phyloP scores from a whole-genome alignment of 345 rosid species.

The Euphorbia pulcherrima region DNA sequence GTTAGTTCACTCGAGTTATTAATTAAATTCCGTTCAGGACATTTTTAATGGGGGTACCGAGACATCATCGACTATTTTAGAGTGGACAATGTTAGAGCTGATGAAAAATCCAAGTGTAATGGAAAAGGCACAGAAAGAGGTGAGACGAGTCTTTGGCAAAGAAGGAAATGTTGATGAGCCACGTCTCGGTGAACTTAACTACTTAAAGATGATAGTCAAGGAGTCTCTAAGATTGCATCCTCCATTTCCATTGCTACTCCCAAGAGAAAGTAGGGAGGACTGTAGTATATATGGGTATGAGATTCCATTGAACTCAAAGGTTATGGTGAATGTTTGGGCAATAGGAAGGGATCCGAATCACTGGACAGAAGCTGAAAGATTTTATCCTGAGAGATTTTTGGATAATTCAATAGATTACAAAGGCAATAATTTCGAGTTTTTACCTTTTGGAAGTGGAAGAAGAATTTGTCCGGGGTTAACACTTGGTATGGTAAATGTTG shows the following conservation, averaged over 20 bases:
- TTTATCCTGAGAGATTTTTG: conserved; percentile 15
- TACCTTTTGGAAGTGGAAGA: conserved; percentile 16
- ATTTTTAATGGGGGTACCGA: conserved; percentile 5
- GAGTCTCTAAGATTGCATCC: conserved; percentile 17
- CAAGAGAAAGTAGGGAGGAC: conserved; percentile 11
- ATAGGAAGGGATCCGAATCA: conserved; percentile 11
- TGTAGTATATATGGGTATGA: not conserved
- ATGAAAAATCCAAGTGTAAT: conserved; percentile 14
- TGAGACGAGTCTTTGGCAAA: not conserved
- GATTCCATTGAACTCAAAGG: conserved; percentile 9
- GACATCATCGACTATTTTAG: not conserved
- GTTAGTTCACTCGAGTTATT: not conserved
- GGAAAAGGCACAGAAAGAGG: conserved; percentile 15
- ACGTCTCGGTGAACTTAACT: conserved; percentile 1
- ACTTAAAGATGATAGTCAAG: conserved; percentile 9
- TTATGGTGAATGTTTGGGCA: conserved; percentile 5
- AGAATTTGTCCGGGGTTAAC: conserved; percentile 13
- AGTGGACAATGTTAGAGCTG: conserved; percentile 14
- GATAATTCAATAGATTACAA: conserved; percentile 13
- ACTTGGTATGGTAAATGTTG: not conserved
- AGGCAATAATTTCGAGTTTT: conserved; percentile 8
- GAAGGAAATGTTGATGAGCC: not conserved
- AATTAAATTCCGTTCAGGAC: conserved; percentile 7
- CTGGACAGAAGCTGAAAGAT: conserved; percentile 13
- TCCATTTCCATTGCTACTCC: conserved; percentile 8